These are phyloP conservation scores for Termitomyces sp. DNA, from an alignment of 1,284 basidiomycete species.

Conservation along the genomic window DNA sequence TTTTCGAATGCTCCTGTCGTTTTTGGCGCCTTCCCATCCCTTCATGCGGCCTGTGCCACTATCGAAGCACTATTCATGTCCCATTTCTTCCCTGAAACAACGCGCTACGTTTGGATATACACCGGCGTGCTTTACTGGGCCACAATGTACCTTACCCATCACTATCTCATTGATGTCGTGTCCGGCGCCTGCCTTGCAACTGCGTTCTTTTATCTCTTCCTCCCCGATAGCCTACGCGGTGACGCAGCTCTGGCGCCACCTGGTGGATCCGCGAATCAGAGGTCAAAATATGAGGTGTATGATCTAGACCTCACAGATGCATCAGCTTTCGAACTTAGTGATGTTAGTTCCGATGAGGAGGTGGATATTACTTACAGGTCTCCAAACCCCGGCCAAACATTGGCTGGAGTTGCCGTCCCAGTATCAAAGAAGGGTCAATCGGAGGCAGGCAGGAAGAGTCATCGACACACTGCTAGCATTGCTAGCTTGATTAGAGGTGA, in stretches of 20 bases:
- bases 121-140: constrained; percentile 92
- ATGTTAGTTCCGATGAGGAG: constrained; percentile 55
- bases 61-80: constrained; percentile 91
- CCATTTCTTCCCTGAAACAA: constrained; percentile 87
- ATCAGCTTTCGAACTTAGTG: constrained; percentile 54
- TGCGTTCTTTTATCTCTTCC: constrained; percentile 83
- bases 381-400: constrained; percentile 40
- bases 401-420: constrained; percentile 23
- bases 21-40: constrained; percentile 94
- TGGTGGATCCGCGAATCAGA: constrained; percentile 26
- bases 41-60: constrained; percentile 90
- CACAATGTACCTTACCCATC: constrained; percentile 97
- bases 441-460: constrained; percentile 37
- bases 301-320: constrained; percentile 47
- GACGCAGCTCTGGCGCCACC: constrained; percentile 48
- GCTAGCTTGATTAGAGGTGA: constrained; percentile 73
- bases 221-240: constrained; percentile 75
- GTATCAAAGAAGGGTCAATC: constrained; percentile 13
- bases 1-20: constrained; percentile 91
- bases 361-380: constrained; percentile 67
- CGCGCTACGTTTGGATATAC: constrained; percentile 78
- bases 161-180: constrained; percentile 97
- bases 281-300: constrained; percentile 70
- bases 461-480: constrained; percentile 76
- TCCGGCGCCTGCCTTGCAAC: constrained; percentile 90